Conservation (phyloP, 116 monocot genomes). For the Papilionanthe hybrid region DNA sequence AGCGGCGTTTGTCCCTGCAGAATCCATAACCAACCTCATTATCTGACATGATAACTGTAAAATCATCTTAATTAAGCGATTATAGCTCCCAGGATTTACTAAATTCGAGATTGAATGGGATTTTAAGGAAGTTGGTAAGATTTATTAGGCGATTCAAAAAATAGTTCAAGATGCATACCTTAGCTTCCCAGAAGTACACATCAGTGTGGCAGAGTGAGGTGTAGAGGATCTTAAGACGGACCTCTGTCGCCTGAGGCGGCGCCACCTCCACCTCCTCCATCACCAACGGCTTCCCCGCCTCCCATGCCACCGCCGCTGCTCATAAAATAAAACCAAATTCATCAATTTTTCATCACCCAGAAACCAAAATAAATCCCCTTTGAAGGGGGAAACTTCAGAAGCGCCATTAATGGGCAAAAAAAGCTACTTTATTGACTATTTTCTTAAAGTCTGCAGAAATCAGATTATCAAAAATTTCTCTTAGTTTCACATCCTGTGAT, state of each 20-base stretch:
- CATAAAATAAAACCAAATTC: not conserved
- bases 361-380: not conserved
- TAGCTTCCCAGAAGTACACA: slow-evolving; percentile 85
- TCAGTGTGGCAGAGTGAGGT: slow-evolving; percentile 80
- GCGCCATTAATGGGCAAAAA: not conserved
- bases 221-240: slow-evolving; percentile 62
- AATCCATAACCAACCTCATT: not conserved
- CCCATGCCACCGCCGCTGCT: slow-evolving; percentile 83
- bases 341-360: not conserved
- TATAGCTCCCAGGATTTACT: too few relatives aligned
- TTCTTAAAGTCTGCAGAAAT: not conserved
- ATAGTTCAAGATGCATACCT: slow-evolving; percentile 21
- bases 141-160: too few relatives aligned
- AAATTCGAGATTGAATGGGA: not conserved
- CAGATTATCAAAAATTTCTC: not conserved
- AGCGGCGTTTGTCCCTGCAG: slow-evolving; percentile 37
- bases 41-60: not conserved
- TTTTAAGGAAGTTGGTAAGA: not conserved
- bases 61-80: too few relatives aligned
- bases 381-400: not conserved
- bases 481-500: not conserved
- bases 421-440: not conserved
- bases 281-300: slow-evolving; percentile 68
- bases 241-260: slow-evolving; percentile 69
- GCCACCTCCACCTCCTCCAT: slow-evolving; percentile 83